phyloP scores from a whole-genome alignment of 192 early-diverging fungal genomes.

The Paraglomus occultum region DNA sequence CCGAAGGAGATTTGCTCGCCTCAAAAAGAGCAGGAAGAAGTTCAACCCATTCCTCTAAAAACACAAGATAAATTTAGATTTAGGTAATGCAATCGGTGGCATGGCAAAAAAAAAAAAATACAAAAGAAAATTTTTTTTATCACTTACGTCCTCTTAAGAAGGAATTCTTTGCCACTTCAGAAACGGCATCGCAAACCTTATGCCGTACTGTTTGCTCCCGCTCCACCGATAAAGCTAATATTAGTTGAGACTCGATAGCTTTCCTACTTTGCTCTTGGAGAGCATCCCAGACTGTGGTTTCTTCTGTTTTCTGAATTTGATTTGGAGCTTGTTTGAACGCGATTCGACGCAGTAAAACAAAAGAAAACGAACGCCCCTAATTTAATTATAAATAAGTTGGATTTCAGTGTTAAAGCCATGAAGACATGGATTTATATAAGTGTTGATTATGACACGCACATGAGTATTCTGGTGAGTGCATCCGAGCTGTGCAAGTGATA shows the following conservation, averaged over 20 bases:
- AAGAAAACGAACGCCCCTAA: conserved; percentile 51
- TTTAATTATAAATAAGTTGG: conserved; percentile 14
- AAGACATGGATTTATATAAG: conserved; percentile 17
- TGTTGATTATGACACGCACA: conserved; percentile 27
- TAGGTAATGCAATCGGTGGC: conserved; percentile 1
- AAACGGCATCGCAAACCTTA: conserved; percentile 93
- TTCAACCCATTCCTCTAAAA: conserved; percentile 75
- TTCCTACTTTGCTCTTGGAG: conserved; percentile 63
- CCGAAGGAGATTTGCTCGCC: conserved; percentile 72
- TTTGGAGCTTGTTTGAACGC: conserved; percentile 47
- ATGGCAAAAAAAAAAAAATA: conserved; percentile 4
- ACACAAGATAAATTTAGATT: conserved; percentile 18
- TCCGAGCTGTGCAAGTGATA: conserved; percentile 49
- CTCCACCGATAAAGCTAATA: conserved; percentile 79
- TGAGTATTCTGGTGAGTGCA: conserved; percentile 34
- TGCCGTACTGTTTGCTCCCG: conserved; percentile 69
- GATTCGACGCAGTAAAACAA: conserved; percentile 55
- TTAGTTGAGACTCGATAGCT: conserved; percentile 71
- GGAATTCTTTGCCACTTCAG: conserved; percentile 77
- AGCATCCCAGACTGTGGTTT: conserved; percentile 62
- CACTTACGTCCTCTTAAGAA: conserved; percentile 49
- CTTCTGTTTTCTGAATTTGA: conserved; percentile 36
- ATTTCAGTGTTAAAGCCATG: neutral
- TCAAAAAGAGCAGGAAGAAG: conserved; percentile 78
- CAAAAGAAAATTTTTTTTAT: neutral